phyloP scores from a whole-genome alignment of 805 yeast species.

The Nakazawaea populi region DNA sequence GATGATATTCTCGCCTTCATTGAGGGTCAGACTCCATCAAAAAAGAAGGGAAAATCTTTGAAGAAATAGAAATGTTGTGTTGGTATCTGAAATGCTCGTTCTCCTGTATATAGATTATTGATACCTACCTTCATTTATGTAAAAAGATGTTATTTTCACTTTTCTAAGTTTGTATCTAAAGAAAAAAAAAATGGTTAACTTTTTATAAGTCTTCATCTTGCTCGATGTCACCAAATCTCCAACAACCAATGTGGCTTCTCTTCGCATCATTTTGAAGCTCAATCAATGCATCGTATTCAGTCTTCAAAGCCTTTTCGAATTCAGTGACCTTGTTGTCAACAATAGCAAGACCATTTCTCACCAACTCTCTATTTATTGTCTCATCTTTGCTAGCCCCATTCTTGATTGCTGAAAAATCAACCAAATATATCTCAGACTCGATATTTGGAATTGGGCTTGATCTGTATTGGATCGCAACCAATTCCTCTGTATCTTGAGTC shows the following conservation, averaged over 20 bases:
- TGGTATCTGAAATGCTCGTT: no score
- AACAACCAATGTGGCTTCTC: slow-evolving; percentile 50
- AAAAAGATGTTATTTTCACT: slow-evolving; percentile 2
- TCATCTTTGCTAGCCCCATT: slow-evolving; percentile 48
- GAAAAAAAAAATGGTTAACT: not conserved
- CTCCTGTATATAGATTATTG: no score
- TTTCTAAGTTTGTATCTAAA: not conserved
- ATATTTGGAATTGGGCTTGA: slow-evolving; percentile 30
- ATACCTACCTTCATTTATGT: not conserved
- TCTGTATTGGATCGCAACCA: slow-evolving; percentile 49
- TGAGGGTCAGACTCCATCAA: slow-evolving; percentile 41
- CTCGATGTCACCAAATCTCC: slow-evolving; percentile 73
- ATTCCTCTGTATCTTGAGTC: slow-evolving; percentile 38
- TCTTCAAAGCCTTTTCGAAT: slow-evolving; percentile 29
- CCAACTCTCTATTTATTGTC: slow-evolving; percentile 55
- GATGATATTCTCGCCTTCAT: slow-evolving; percentile 71
- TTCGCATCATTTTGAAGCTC: slow-evolving; percentile 45
- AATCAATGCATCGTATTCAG: slow-evolving; percentile 33
- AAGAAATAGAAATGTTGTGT: slow-evolving; percentile 12
- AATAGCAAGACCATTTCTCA: slow-evolving; percentile 54
- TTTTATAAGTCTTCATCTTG: slow-evolving; percentile 36
- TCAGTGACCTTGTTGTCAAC: slow-evolving; percentile 31
- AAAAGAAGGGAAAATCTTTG: slow-evolving; percentile 21
- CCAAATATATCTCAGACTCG: slow-evolving; percentile 47
- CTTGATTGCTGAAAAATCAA: slow-evolving; percentile 40